Percentiles rank a stretch among this genome's conserved stretches.
phyloP scores from a whole-genome alignment of 2,329 filamentous ascomycete species.

The Delphinella strobiligena region DNA sequence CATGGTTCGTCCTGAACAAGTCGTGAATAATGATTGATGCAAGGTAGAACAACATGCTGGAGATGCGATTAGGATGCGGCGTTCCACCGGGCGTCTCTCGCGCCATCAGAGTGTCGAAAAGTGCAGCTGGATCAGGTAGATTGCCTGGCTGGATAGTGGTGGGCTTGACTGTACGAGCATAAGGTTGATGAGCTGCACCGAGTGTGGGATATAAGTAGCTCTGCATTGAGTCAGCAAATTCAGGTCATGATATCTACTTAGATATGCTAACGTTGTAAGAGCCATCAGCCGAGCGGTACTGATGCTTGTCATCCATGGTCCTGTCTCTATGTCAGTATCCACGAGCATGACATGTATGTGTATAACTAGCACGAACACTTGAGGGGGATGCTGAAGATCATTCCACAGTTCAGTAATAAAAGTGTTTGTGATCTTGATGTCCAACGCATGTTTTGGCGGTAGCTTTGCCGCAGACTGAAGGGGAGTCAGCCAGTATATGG shows the following conservation, averaged over 20 bases:
- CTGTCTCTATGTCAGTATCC: constrained; percentile 10
- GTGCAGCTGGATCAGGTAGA: constrained; percentile 51
- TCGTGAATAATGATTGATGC: constrained; percentile 55
- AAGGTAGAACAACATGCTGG: constrained; percentile 62
- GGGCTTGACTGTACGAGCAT: constrained; percentile 54
- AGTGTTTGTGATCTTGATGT: constrained; percentile 28
- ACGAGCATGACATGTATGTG: neutral
- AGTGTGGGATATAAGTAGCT: constrained; percentile 52
- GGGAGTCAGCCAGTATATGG: constrained; percentile 6
- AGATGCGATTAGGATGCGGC: constrained; percentile 63
- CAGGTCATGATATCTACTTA: neutral
- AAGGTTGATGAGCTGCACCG: constrained; percentile 53
- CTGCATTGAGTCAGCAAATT: constrained; percentile 24
- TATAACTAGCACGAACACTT: constrained; percentile 16
- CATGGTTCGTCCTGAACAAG: constrained; percentile 52
- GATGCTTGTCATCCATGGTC: constrained; percentile 30
- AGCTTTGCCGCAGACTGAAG: constrained; percentile 24
- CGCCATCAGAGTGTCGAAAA: constrained; percentile 58
- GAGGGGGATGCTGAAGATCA: constrained; percentile 36
- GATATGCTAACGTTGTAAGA: constrained; percentile 27
- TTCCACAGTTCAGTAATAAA: constrained; percentile 37
- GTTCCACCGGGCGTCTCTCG: constrained; percentile 49
- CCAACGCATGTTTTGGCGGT: constrained; percentile 28
- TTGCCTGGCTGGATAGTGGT: constrained; percentile 44
- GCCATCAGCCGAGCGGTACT: constrained; percentile 37